phyloP scores from a whole-genome alignment of 148 eudicot species.

The Persicaria maculosa region DNA sequence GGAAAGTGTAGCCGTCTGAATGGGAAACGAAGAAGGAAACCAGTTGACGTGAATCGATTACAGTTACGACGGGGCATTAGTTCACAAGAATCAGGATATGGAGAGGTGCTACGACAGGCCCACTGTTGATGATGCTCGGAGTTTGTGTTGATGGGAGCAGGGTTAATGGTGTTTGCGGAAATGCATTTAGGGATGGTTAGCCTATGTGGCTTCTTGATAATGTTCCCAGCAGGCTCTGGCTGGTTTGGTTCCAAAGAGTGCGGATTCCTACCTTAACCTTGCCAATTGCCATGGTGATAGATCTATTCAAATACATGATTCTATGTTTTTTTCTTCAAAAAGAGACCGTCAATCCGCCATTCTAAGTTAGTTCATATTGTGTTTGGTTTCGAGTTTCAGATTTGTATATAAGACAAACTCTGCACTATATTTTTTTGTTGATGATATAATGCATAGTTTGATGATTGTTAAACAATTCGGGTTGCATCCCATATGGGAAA shows the following conservation, averaged over 20 bases:
- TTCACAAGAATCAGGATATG: background rate
- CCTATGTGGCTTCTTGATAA: slow-evolving; percentile 3
- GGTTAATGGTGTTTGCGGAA: background rate
- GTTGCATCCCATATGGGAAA: background rate
- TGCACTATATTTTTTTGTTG: background rate
- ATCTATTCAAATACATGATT: background rate
- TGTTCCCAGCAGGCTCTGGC: slow-evolving; percentile 1
- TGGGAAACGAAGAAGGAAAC: background rate
- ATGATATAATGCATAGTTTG: background rate
- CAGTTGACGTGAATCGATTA: background rate
- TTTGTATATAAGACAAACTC: background rate
- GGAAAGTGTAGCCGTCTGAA: too few species aligned
- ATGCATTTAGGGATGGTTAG: background rate
- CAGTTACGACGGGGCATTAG: background rate
- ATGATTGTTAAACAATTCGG: background rate
- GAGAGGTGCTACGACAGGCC: background rate
- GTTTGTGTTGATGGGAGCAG: background rate
- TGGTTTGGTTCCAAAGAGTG: slow-evolving; percentile 3
- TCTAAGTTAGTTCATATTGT: background rate
- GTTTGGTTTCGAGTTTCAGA: background rate
- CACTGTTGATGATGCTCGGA: background rate
- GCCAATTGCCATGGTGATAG: slow-evolving; percentile 11
- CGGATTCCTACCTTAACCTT: slow-evolving; percentile 7
- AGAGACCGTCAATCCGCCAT: background rate
- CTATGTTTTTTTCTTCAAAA: background rate